Conservation (phyloP, 2,329 filamentous ascomycete genomes). For the Pleomassaria siparia region DNA sequence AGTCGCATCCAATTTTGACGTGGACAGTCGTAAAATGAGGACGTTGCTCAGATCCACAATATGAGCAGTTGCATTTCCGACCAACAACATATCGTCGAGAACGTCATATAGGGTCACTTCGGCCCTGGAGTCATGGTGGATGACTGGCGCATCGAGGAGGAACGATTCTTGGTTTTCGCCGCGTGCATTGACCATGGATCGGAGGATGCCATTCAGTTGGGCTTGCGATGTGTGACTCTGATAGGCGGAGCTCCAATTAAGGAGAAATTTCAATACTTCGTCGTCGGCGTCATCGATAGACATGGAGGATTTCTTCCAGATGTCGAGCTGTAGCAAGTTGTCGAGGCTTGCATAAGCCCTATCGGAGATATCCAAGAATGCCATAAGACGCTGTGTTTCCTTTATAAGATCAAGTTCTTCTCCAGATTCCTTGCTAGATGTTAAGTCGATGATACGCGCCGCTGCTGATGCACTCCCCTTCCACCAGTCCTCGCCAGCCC, state of each 20-base stretch:
- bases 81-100: constrained; percentile 53
- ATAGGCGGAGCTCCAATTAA: constrained; percentile 52
- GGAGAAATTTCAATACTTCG: constrained; percentile 49
- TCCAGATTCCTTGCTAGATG: constrained; percentile 29
- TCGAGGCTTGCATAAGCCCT: constrained; percentile 62
- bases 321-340: constrained; percentile 50
- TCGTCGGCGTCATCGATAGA: constrained; percentile 39
- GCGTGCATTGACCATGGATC: constrained; percentile 44
- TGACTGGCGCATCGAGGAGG: constrained; percentile 29
- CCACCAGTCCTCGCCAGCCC: constrained; percentile 63
- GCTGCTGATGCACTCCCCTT: constrained; percentile 56
- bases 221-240: constrained; percentile 45
- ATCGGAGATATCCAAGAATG: constrained; percentile 59
- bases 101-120: constrained; percentile 55
- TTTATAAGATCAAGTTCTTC: constrained; percentile 49
- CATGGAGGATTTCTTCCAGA: constrained; percentile 25
- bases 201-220: constrained; percentile 47
- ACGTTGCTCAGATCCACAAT: constrained; percentile 51
- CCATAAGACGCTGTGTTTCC: constrained; percentile 63
- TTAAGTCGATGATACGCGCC: constrained; percentile 53
- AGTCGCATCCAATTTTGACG: constrained; percentile 39
- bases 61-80: constrained; percentile 33
- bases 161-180: constrained; percentile 24
- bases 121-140: constrained; percentile 19
- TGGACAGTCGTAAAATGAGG: constrained; percentile 50